Evolutionary conservation across 176 grass and related monocot genomes (phyloP).

Genomic region (Eleusine coracana): DNA sequence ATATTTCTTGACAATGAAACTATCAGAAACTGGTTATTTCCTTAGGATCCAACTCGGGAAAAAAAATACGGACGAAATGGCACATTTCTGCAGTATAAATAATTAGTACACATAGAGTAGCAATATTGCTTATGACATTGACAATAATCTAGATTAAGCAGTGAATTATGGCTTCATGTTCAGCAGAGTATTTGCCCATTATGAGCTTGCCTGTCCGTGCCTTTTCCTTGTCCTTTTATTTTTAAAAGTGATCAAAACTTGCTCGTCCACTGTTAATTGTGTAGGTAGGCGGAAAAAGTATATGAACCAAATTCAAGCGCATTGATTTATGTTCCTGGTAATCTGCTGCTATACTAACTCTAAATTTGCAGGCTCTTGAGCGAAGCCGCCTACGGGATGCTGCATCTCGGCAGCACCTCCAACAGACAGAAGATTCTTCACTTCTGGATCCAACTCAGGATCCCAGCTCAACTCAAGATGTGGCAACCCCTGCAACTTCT

Average conservation of each 20-base stretch:
- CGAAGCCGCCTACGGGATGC: conserved; percentile 38
- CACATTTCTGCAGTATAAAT: no score
- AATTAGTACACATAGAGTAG: no score
- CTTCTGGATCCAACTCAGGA: conserved; percentile 16
- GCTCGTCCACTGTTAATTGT: neutral
- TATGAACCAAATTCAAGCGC: neutral
- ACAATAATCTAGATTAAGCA: no score
- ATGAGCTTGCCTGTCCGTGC: no score
- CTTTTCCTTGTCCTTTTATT: no score
- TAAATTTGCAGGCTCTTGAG: conserved; percentile 50
- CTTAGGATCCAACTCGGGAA: neutral
- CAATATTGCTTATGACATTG: no score
- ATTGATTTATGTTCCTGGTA: neutral
- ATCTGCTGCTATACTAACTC: neutral
- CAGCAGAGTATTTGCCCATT: no score
- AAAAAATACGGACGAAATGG: neutral
- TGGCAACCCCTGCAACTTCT: conserved; percentile 26
- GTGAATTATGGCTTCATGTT: no score
- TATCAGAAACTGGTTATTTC: neutral
- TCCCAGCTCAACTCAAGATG: conserved; percentile 38
- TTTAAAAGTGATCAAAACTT: no score
- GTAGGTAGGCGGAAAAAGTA: neutral
- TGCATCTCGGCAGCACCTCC: conserved; percentile 45
- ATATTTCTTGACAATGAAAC: neutral
- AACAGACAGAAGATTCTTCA: conserved; percentile 7